Evolutionary conservation across 768 basidiomycete species (phyloP).

Genomic region (Suillus weaverae): DNA sequence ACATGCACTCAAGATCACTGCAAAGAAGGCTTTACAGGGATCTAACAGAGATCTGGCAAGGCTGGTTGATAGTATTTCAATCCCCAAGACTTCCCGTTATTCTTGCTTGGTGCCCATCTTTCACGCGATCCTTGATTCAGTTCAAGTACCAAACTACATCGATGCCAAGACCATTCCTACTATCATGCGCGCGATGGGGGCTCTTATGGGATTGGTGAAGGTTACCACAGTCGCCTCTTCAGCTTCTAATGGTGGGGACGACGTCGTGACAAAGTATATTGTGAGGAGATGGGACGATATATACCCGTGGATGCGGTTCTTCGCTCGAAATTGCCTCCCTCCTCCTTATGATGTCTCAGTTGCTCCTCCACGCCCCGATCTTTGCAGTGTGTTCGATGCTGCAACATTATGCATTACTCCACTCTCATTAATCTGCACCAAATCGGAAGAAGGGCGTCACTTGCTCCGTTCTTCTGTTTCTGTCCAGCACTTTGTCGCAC

Average conservation of each 20-base stretch:
- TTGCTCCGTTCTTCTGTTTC: neutral
- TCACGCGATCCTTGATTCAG: neutral
- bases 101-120: neutral
- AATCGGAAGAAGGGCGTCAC: neutral
- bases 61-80: neutral
- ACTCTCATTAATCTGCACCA: neutral
- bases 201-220: neutral
- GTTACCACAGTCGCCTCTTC: neutral
- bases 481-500: neutral
- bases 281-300: neutral
- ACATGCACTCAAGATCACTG: neutral
- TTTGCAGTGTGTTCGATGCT: neutral
- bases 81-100: neutral
- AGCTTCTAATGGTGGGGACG: neutral
- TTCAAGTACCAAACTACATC: neutral
- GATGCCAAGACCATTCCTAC: neutral
- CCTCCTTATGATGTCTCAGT: conserved; percentile 3
- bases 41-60: neutral
- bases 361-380: neutral
- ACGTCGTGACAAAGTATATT: neutral
- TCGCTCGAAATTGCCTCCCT: neutral
- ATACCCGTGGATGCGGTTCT: neutral
- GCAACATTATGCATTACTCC: neutral
- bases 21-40: neutral
- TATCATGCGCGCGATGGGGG: neutral